Base-by-base conservation (phyloP, 1,139 yeast genomes). In the Pichia sorboxylosa region DNA sequence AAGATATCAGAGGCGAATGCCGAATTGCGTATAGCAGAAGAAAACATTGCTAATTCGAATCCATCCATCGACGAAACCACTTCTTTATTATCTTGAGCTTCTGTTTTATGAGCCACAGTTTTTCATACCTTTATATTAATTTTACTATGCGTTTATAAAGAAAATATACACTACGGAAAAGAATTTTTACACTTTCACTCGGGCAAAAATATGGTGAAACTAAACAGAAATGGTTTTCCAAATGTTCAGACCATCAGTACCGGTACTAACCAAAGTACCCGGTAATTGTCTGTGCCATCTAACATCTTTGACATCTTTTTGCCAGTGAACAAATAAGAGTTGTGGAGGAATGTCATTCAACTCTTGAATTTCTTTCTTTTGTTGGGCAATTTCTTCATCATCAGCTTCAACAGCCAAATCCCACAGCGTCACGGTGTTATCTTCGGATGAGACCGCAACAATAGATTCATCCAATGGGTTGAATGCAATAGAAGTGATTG, bases 241-340 rank as follows among this genome's bases (percentile, higher is more conserved):
- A 33, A 90, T 64, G 51, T 84, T 82, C 55, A 90, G 66, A 28
- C 98, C 98, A 48, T 87, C 97, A 27, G 92, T 80, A 44, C 98
- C 97, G 4, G 98, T 90, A 46, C 94, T 78, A 13, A 85, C 84
- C 54, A 92, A 66, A 48, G 93, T 79, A 29, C 98, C 98, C 4
- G 98, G 98, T 41, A 92, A 83, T 61, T 92, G 98, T 51, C 65
- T 73, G 58, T 90, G 96, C 97, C 98, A 90, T 59, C 94, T 83
- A 27, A 87, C 95, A 55, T 90, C 99, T 63, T 90, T 90, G 34
- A 90, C 96, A 51, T 87, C 92, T 48, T 78, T 77, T 63, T 92
- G 98, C 97, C 97, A 90, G 55, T 90, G 99, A 31, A 90, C 94
- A 63, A 90, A 90, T 54, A 90, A 66, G 49, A 92, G 68, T 58